Percentiles rank a stretch among this genome's conserved stretches.
Conservation (phyloP, 345 rosid species). For the Ceriops decandra region DNA sequence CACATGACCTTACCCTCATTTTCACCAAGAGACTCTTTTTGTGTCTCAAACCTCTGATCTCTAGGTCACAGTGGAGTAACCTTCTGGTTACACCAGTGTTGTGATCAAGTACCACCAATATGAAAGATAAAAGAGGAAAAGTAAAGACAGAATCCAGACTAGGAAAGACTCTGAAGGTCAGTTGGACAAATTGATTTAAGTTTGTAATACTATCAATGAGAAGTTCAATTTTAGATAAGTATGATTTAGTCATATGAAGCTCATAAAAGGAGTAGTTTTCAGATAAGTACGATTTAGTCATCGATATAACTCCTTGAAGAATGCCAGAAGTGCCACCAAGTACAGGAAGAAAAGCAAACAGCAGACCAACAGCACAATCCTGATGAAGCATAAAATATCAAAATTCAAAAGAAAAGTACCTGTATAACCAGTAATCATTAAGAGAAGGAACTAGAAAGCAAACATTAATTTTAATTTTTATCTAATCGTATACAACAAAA, state of each 20-base stretch:
- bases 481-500: neutral
- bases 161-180: too few species aligned
- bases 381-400: constrained; percentile 22
- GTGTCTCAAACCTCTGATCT: too few species aligned
- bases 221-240: constrained; percentile 19
- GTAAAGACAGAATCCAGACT: too few species aligned
- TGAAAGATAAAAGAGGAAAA: too few species aligned
- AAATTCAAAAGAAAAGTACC: neutral
- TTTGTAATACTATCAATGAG: too few species aligned
- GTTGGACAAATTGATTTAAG: too few species aligned
- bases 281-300: constrained; percentile 69
- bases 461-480: constrained; percentile 23
- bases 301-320: constrained; percentile 79
- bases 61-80: too few species aligned
- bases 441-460: neutral
- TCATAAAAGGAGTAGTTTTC: neutral
- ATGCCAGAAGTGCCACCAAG: constrained; percentile 87
- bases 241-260: constrained; percentile 32
- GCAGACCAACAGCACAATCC: constrained; percentile 95
- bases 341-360: constrained; percentile 89
- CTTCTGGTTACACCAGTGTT: too few species aligned
- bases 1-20: too few species aligned
- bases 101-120: too few species aligned
- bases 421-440: neutral
- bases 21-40: too few species aligned